phyloP scores from a whole-genome alignment of 257 asterid genomes.

The Striga asiatica region DNA sequence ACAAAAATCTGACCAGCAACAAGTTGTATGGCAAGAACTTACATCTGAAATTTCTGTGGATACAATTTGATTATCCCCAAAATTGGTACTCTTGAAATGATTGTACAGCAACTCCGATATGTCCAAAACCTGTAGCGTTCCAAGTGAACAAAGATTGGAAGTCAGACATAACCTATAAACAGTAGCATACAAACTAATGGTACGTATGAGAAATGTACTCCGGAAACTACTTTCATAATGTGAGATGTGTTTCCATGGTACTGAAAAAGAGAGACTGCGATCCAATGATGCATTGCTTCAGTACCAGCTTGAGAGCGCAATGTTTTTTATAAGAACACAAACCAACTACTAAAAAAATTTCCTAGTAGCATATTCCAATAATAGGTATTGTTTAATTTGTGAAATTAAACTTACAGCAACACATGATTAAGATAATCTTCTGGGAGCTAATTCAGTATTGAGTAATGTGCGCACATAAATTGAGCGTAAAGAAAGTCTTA shows the following conservation, averaged over 20 bases:
- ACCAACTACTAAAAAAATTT: background rate
- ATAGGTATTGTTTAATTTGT: background rate
- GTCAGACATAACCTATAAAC: background rate
- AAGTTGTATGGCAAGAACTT: slow-evolving; percentile 19
- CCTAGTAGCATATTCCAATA: background rate
- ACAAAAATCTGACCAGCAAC: slow-evolving; percentile 10
- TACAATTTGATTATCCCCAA: slow-evolving; percentile 32
- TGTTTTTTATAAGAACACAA: background rate
- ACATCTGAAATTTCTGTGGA: slow-evolving; percentile 36
- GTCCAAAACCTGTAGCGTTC: slow-evolving; percentile 48
- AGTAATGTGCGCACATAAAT: no score
- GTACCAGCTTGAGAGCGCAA: background rate
- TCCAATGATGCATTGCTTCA: background rate
- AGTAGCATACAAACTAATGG: slow-evolving; percentile 10
- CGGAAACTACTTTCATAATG: slow-evolving; percentile 3
- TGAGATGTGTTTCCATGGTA: background rate
- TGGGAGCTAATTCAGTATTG: no score
- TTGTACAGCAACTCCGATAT: slow-evolving; percentile 48
- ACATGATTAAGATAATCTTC: no score
- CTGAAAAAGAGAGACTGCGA: background rate
- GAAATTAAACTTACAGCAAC: background rate
- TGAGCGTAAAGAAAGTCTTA: no score
- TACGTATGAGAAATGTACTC: slow-evolving; percentile 3
- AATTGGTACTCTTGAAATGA: slow-evolving; percentile 33
- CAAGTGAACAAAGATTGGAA: background rate